Base-by-base conservation (phyloP, 2,329 filamentous ascomycete species). In the Xylaria hypoxylon region DNA sequence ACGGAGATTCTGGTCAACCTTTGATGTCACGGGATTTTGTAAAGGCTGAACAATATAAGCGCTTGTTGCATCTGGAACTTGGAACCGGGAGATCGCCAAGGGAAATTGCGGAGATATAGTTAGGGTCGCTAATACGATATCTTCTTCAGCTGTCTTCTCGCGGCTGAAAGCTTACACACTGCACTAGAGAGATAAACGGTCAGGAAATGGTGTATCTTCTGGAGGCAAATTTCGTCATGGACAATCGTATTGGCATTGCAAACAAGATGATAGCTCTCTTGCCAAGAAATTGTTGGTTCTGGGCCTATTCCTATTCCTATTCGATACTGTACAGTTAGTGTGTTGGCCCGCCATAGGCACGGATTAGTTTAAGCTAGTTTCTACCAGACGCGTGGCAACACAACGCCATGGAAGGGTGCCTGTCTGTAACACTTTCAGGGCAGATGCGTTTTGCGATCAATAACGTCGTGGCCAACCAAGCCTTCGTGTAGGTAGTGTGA, bases 51-150 rank as follows among this genome's bases (percentile, higher is more conserved):
- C 40, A 42, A 8, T 35, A 28, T 40, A 55, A 57, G 65, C 62
- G 57, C 62, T 65, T 59, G 40, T 47, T 58, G 42, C 28, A 31
- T 35, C 40, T 62, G 17, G 45, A 64, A 51, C 51, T 31, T 26
- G 51, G 52, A 19, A 28, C 17, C 22, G n/a, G n/a, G 58, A 55
- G 60, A 67, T 67, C 57, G 65, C 65, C 62, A 65, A 65, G 65
- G 26, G 26, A 61, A 61, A 48, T 59, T 61, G 44, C 64, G 60
- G 61, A 67, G 55, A 64, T 57, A 60, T 61, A 55, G 59, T 44
- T 50, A 26, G 35, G 51, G 19, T 35, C 22, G 55, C 35, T 67
- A 35, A 51, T 50, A 26, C 24, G 44, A 59, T 51, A 22, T 13
- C 19, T 42, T 58, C 61, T 56, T 65, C 62, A 65, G 62, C 62